Conservation (phyloP, 352 stramenopile species). For the Phytophthora pseudosyringae region DNA sequence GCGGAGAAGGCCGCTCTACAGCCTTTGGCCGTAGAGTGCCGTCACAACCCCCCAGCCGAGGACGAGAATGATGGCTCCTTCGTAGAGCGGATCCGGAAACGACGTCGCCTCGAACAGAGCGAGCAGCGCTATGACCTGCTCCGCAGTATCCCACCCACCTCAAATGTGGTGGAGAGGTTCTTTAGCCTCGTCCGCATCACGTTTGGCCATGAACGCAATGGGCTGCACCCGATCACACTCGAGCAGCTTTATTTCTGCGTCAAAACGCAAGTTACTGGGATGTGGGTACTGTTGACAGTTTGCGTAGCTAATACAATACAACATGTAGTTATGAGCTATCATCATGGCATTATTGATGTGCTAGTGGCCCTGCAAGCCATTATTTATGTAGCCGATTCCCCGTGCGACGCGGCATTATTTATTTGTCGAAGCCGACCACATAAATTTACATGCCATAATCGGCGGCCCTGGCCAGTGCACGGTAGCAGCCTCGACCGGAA, state of each 20-base stretch:
- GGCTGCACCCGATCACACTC: conserved; percentile 12
- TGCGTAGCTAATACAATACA: not conserved
- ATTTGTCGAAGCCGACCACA: not conserved
- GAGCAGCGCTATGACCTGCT: conserved; percentile 5
- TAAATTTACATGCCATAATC: conserved; percentile 12
- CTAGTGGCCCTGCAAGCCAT: not conserved
- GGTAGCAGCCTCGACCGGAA: no score
- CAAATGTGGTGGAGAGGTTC: conserved; percentile 15
- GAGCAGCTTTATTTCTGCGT: conserved; percentile 18
- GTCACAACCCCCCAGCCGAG: not conserved
- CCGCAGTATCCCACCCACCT: conserved; percentile 13
- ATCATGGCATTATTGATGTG: conserved; percentile 10
- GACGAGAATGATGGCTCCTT: conserved; percentile 6
- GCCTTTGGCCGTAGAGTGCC: not conserved
- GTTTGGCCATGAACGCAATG: conserved; percentile 11
- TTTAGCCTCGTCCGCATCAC: conserved; percentile 14
- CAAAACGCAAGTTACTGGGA: conserved; percentile 14
- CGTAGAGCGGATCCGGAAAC: conserved; percentile 16
- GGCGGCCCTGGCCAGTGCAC: conserved; percentile 11
- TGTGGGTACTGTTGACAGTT: not conserved
- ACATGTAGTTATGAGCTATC: no score
- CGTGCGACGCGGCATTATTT: conserved; percentile 3
- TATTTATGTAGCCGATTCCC: conserved; percentile 9
- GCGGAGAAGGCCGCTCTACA: conserved; percentile 6
- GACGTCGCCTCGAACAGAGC: not conserved